Evolutionary conservation across 768 basidiomycete species (phyloP), one percentile per base, ranked within the genome.

Genomic region (Tulasnella sp.): DNA sequence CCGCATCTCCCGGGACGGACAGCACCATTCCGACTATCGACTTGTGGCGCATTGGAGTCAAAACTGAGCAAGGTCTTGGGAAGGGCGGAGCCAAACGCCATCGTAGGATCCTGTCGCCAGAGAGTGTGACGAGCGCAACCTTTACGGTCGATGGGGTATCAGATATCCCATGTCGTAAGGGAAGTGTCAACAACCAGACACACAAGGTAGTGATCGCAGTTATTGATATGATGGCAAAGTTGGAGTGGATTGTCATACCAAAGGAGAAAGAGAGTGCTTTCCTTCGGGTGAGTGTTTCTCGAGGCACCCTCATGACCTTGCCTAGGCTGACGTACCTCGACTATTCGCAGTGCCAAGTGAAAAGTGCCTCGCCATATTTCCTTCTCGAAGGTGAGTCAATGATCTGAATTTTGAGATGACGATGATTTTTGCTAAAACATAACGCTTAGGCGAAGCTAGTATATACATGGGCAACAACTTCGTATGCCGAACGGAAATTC

Each of bases 161-260:
- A 13, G 63, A 51, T 30, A 63, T 65, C 26, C 64, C 64, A 8
- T 47, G 43, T 49, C 56, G 34, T 7, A 43, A 56, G 10, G 24
- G 17, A 26, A 43, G 55, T 4, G 24, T 23, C 17, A 41, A 26
- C 32, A 21, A 32, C 13, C 32, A 52, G 51, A 32, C 50, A 17
- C 64, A 65, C 45, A 59, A 63, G 38, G 64, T 65, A 19, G 30
- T 62, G 8, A 65, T 65, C 43, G 56, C 48, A 7, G 48, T 62
- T 19, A 41, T 62, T 17, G 64, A 65, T 21, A 32, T 65, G 29
- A 51, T 19, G 10, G 64, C 64, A 4, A 51, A 51, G 26, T 34
- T 65, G 17, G 56, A 65, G 42, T 65, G 64, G 64, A 55, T 65
- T 27, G 41, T 62, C 4, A 55, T 65, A 15, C 64, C 64, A 1